Evolutionary conservation across 805 yeast genomes (phyloP), one percentile per base, ranked within the genome.

Genomic region (Wickerhamiella azymoides): DNA sequence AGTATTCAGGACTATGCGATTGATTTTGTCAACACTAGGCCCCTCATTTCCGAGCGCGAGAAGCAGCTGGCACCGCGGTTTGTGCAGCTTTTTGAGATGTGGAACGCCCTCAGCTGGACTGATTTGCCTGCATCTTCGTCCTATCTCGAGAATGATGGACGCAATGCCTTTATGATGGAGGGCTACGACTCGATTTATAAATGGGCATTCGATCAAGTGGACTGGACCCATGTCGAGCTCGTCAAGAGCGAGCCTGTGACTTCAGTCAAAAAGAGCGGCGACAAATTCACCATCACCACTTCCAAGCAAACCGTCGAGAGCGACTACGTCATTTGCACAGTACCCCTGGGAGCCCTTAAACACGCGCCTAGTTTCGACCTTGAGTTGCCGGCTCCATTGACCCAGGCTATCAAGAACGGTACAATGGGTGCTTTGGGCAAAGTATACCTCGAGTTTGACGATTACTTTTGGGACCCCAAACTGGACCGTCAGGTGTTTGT

Each of bases 71-170:
- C 74, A 5, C 72, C 75, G 1, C 74, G 77, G 49, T 56, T 73
- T 45, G 57, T 72, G 13, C 66, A 94, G 52, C 67, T 68, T 44
- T 59, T 76, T 41, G 96, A 86, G 60, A 64, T 81, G 24, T 85
- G 93, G 89, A 81, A 77, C 58, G 96, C 94, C 0, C 67, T 80
- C 26, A 70, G 79, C 21, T 77, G 85, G 77, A 72, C 71, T 17
- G 60, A 62, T 17, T 68, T 80, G 57, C 80, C 93, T 54, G 79
- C 80, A 2, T 79, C 79, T 52, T 79, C 73, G 56, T 71, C 85
- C 1, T 61, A 72, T n/a, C 72, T 79, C 60, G 84, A 76, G 48
- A 79, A 78, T 53, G 77, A 75, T 43, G 95, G 96, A 1, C 68
- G 95, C 53, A 79, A 86, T 57, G 77, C 86, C n/a, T 67, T 75